Evolutionary conservation across 257 asterid genomes (phyloP).

Genomic region (Rhazya stricta): DNA sequence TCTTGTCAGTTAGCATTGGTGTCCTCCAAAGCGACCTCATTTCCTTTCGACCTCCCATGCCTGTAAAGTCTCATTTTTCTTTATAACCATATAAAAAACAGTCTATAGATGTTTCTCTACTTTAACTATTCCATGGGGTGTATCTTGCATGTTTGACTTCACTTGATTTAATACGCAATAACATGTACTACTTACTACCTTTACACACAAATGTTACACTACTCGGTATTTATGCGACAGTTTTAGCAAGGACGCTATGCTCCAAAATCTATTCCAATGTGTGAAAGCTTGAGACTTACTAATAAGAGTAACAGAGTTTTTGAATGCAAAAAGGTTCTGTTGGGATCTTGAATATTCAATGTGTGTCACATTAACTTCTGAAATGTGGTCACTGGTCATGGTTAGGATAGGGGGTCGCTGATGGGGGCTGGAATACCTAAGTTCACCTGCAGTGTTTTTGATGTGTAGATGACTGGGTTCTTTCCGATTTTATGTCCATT

Average conservation of each 20-base stretch:
- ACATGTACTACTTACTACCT: no score
- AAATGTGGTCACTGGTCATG: slow-evolving; percentile 11
- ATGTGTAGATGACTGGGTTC: slow-evolving; percentile 5
- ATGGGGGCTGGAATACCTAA: slow-evolving; percentile 32
- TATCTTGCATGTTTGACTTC: not conserved
- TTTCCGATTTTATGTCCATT: not conserved
- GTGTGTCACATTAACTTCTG: slow-evolving; percentile 9
- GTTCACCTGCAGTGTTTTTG: slow-evolving; percentile 33
- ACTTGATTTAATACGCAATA: not conserved
- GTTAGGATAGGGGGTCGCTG: slow-evolving; percentile 35
- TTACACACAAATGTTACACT: no score
- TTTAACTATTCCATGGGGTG: not conserved
- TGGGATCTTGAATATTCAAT: slow-evolving; percentile 17
- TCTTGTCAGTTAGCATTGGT: slow-evolving; percentile 87
- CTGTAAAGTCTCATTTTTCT: slow-evolving; percentile 41
- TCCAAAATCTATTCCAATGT: not conserved
- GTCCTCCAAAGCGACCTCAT: slow-evolving; percentile 86
- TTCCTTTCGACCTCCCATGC: slow-evolving; percentile 67
- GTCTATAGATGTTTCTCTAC: not conserved
- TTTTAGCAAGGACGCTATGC: no score
- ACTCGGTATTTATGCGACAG: no score
- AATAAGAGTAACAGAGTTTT: not conserved
- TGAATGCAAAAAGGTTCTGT: not conserved
- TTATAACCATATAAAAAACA: not conserved
- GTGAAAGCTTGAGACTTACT: not conserved